These are phyloP conservation scores for Croton laevigatus DNA, from an alignment of 441 rosid genomes.

Conservation along the genomic window DNA sequence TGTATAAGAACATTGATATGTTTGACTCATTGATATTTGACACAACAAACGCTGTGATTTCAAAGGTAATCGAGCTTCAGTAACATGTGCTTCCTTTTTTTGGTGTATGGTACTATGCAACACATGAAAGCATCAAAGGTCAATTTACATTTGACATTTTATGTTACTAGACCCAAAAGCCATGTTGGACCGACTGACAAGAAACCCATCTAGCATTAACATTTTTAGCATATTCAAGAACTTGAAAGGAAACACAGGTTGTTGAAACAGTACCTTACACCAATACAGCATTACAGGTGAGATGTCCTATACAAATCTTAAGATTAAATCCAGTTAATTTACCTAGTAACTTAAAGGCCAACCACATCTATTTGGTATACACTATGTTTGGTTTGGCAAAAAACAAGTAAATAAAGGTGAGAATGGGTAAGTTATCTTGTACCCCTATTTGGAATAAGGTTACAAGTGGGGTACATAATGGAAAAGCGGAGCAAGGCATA, in stretches of 20 bases:
- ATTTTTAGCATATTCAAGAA: background rate
- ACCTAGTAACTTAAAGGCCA: background rate
- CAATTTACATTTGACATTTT: background rate
- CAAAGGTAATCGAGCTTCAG: background rate
- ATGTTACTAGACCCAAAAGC: background rate
- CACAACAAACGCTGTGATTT: background rate
- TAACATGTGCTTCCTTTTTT: background rate
- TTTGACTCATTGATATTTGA: background rate
- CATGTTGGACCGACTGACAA: background rate
- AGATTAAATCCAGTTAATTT: background rate
- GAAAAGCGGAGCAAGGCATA: too few relatives aligned
- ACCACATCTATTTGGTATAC: background rate
- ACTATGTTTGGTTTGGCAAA: background rate
- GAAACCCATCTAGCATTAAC: background rate
- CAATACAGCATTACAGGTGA: background rate
- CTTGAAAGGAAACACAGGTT: background rate
- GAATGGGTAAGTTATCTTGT: too few relatives aligned
- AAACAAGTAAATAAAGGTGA: too few relatives aligned
- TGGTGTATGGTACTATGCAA: background rate
- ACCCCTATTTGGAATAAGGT: too few relatives aligned
- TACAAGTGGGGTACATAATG: too few relatives aligned
- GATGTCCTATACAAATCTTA: background rate
- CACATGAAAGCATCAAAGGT: background rate
- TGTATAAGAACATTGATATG: background rate
- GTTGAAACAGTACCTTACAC: background rate